phyloP scores from a whole-genome alignment of 2,329 filamentous ascomycete species.

The Colletotrichum lini region DNA sequence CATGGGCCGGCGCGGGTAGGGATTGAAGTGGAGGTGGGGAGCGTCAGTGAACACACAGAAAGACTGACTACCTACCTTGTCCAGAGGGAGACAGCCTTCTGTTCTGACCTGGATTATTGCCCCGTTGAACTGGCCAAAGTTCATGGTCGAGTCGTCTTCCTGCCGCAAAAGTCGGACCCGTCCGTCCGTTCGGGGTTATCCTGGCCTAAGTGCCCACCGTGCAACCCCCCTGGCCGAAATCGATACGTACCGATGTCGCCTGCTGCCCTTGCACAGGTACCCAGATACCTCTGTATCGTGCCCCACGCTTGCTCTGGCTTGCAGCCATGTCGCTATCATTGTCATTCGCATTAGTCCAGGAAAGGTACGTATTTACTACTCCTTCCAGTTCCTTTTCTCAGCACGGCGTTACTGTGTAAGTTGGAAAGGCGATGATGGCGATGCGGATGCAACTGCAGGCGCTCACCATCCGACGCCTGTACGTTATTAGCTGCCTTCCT shows the following conservation, averaged over 20 bases:
- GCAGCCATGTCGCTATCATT: constrained; percentile 30
- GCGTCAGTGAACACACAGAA: not conserved
- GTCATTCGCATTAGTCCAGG: constrained; percentile 41
- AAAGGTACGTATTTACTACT: constrained; percentile 32
- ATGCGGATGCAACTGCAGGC: not conserved
- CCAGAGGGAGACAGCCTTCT: constrained; percentile 4
- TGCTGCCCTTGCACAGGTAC: constrained; percentile 23
- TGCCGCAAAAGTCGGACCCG: constrained; percentile 18
- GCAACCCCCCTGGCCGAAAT: not conserved
- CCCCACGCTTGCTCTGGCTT: constrained; percentile 31
- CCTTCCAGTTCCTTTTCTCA: not conserved
- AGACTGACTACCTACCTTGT: no score
- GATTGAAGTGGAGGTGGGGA: constrained; percentile 23
- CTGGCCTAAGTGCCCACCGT: constrained; percentile 6
- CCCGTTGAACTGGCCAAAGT: not conserved
- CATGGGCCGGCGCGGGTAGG: constrained; percentile 14
- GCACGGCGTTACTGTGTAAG: no score
- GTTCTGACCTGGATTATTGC: constrained; percentile 9
- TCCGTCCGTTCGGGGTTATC: constrained; percentile 31
- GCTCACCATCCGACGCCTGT: not conserved
- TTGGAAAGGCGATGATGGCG: not conserved
- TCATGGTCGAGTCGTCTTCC: not conserved
- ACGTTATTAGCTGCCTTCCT: not conserved
- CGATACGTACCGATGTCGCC: constrained; percentile 26
- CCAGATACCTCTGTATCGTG: constrained; percentile 11